These are phyloP conservation scores for Lachnellula arida DNA, from an alignment of 2,329 filamentous ascomycete species.

Conservation along the genomic window DNA sequence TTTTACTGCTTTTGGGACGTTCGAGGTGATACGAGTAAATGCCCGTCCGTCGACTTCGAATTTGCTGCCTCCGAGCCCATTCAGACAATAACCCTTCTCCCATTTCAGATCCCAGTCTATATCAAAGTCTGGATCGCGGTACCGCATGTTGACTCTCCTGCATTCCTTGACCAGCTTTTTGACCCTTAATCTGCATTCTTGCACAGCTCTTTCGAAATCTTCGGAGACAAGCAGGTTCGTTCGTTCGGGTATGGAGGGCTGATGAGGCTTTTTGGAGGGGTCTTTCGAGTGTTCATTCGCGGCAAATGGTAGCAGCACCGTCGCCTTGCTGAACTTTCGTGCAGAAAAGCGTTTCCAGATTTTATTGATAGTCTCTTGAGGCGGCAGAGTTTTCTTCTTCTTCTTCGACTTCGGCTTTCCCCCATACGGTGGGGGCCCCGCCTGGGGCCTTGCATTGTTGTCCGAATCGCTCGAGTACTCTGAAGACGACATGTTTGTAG, in stretches of 20 bases:
- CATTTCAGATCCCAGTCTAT: conserved; percentile 50
- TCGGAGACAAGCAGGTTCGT: conserved; percentile 55
- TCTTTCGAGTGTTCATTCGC: conserved; percentile 5
- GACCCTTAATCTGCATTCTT: conserved; percentile 62
- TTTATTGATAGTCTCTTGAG: conserved; percentile 62
- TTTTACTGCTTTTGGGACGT: conserved; percentile 70
- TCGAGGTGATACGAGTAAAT: conserved; percentile 42
- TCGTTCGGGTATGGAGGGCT: conserved; percentile 41
- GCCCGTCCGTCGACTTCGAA: conserved; percentile 48
- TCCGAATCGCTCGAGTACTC: conserved; percentile 21
- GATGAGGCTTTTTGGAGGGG: conserved; percentile 6
- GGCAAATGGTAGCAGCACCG: conserved; percentile 61
- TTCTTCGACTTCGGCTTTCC: conserved; percentile 45
- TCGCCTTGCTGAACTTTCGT: conserved; percentile 60
- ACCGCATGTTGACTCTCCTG: conserved; percentile 74
- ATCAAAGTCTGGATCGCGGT: conserved; percentile 78
- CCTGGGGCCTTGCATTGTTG: conserved; percentile 3
- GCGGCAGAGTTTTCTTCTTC: conserved; percentile 53
- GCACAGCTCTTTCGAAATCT: conserved; percentile 67
- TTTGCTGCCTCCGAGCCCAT: conserved; percentile 32
- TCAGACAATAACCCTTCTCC: conserved; percentile 32
- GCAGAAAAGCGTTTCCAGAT: conserved; percentile 61
- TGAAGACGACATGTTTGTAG: conserved; percentile 15
- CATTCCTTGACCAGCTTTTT: conserved; percentile 61
- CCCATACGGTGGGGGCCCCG: conserved; percentile 6